Evolutionary conservation across 768 basidiomycete species (phyloP), one percentile per base, ranked within the genome.

Genomic region (Lactarius evosmus): DNA sequence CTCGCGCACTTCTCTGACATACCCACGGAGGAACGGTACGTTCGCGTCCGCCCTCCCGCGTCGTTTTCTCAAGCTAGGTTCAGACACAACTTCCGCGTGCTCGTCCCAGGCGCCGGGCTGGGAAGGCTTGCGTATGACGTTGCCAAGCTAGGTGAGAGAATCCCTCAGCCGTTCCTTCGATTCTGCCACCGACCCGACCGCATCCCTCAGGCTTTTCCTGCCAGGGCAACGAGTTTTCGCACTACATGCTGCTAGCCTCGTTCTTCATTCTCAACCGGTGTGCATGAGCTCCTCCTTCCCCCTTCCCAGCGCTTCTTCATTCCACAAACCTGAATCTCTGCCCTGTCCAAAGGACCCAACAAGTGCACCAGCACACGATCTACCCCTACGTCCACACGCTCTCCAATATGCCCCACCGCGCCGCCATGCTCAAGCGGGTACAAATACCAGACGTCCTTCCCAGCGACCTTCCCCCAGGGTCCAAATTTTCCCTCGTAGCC

Each of bases 191-290:
- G 19, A 64, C 22, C 32, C 30, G 12, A 14, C 61, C 7, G 16
- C 8, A 19, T 49, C 17, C 6, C 16, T 0, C 66, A 94, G 95
- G 95, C 4, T 98, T 94, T 69, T 76, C 89, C 1, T 93, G 90
- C 67, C 95, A 96, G 74, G 95, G 91, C 25, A 97, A 97, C 72
- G 95, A 98, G 74, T 97, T 97, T 73, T 94, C 92, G 34, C 90
- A 95, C 68, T 93, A 93, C 74, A 96, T 95, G 94, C 82, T 98
- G 14, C 84, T 98, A 5, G 80, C 90, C 2, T 97, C 95, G 4
- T 88, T 87, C 71, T 91, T 89, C 72, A 85, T 97, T 22, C 78
- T 98, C 55, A 98, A 98, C 72, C 83, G 82, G 94, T 93, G 69
- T 11, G 82, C 57, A 57, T 41, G 27, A 57, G 16, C n/a, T n/a